Base-by-base conservation (phyloP, 176 grass and related monocot species). In the Lolium multiflorum region DNA sequence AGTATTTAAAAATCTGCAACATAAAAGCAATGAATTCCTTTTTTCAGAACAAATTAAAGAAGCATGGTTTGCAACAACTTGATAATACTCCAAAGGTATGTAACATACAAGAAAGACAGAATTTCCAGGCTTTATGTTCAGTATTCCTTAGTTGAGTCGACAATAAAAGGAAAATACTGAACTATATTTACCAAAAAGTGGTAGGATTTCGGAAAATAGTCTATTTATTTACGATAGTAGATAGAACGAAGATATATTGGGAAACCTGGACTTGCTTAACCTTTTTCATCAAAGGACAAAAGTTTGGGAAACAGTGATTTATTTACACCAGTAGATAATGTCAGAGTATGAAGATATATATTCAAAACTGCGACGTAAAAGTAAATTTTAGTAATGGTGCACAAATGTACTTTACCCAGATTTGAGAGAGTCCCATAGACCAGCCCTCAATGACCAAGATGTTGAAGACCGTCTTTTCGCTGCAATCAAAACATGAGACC, bases 401-500 rank as follows among this genome's bases (percentile, higher is more conserved):
- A 59, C 4, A 78, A 78, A 54, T 87, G 50, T 73, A n/a, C 79
- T 72, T 84, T 92, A 98, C 96, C 93, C 90, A 20, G 93, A 94
- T 89, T 82, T 93, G 69, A 98, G 91, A 47, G 96, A 98, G 85
- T 95, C 96, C 96, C 96, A 98, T 84, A 95, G 89, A 52, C 93
- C 88, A 86, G 96, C 96, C 72, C 83, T 98, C 85, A 98, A 89
- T 76, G 93, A 81, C 91, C 91, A 93, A 83, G 43, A 25, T 49
- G 63, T 4, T 18, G 81, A 11, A 24, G 20, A 49, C 43, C 24
- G 43, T 77, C 81, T 81, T 35, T 77, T 89, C 16, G 12, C 91
- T 92, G 76, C 61, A 89, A 49, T 3, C 6, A 62, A 64, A 69
- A 18, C 18, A 66, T 48, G 41, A 54, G 16, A 11, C 48, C 26